Conservation (phyloP, 768 basidiomycete genomes). For the Lanmaoa rubissima region DNA sequence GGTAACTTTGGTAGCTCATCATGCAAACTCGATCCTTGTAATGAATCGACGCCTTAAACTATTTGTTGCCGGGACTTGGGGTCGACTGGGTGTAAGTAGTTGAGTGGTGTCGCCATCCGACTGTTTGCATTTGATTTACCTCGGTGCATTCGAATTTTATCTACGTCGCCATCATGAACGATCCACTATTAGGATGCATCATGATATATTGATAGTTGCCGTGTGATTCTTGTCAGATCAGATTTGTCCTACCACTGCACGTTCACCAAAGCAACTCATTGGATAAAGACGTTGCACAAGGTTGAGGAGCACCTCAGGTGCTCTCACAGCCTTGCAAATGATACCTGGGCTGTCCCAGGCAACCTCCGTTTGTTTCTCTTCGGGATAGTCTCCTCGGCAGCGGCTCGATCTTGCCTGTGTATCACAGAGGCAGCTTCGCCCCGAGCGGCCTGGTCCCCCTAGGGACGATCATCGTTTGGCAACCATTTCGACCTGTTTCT, state of each 20-base stretch:
- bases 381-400: not conserved
- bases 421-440: not conserved
- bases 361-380: not conserved
- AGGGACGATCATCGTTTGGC: not conserved
- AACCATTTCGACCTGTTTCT: not conserved
- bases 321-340: not conserved
- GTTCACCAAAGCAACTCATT: not conserved
- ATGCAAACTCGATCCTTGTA: slow-evolving; percentile 12
- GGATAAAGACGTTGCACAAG: not conserved
- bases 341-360: not conserved
- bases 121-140: not conserved
- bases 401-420: not conserved
- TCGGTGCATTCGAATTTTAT: not conserved
- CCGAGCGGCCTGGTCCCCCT: not conserved
- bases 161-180: not conserved
- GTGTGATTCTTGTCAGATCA: not conserved
- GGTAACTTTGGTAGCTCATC: slow-evolving; percentile 6
- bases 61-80: not conserved
- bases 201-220: no score
- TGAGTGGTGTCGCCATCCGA: no score
- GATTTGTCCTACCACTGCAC: not conserved
- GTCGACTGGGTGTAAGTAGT: not conserved
- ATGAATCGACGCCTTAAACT: not conserved
- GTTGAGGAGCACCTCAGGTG: not conserved
- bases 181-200: not conserved